These are phyloP conservation scores for Pyricularia grisea DNA, from an alignment of 2,329 filamentous ascomycete genomes.

Conservation along the genomic window DNA sequence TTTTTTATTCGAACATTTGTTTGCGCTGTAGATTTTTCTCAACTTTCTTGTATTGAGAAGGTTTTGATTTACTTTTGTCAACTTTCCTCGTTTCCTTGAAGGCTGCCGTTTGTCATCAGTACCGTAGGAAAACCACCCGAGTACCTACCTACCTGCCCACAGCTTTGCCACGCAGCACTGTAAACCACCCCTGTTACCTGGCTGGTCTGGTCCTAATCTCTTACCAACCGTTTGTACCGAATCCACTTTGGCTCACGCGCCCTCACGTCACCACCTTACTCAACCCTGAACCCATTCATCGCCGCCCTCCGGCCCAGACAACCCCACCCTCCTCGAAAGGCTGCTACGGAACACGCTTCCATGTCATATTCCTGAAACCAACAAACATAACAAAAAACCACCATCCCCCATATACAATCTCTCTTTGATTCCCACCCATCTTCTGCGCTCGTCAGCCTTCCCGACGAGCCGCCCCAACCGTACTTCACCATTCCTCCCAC, in stretches of 20 bases:
- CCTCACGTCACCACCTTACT: not conserved
- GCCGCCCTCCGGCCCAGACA: not conserved
- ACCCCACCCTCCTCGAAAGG: not conserved
- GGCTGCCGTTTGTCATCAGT: not conserved
- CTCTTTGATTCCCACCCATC: not conserved
- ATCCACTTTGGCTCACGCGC: slow-evolving; percentile 1
- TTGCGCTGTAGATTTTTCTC: not conserved
- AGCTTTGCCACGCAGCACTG: not conserved
- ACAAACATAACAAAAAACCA: not conserved
- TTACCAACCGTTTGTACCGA: not conserved
- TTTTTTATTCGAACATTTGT: not conserved
- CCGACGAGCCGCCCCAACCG: slow-evolving; percentile 12
- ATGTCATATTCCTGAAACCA: not conserved
- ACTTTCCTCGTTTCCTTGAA: not conserved
- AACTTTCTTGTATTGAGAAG: not conserved
- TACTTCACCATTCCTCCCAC: slow-evolving; percentile 44
- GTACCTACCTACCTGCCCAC: not conserved
- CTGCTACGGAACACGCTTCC: not conserved
- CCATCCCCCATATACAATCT: not conserved
- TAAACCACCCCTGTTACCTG: not conserved
- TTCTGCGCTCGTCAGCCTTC: slow-evolving; percentile 12
- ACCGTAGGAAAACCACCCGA: not conserved
- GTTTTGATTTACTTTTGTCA: not conserved
- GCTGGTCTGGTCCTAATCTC: not conserved
- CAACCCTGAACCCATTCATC: not conserved